These are phyloP conservation scores for Malus sieversii DNA, from an alignment of 306 rosid genomes.

Conservation along the genomic window DNA sequence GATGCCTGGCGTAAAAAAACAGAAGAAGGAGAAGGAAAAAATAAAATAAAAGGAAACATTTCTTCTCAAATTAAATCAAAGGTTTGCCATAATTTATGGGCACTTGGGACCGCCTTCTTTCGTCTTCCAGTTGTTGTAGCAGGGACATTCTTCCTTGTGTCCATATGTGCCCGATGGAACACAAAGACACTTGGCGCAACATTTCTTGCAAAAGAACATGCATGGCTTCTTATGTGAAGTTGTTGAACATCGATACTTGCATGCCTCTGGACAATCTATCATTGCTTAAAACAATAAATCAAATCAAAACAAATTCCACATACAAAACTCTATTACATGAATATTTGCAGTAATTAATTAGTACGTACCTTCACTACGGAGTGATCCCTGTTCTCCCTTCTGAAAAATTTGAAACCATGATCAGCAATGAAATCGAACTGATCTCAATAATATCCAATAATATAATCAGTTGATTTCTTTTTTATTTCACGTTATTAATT, in stretches of 20 bases:
- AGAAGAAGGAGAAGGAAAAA: too few species aligned
- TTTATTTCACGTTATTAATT: neutral
- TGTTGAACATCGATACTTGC: conserved; percentile 14
- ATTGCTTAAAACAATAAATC: too few species aligned
- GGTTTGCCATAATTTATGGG: neutral
- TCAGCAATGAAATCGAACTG: neutral
- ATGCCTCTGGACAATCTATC: neutral
- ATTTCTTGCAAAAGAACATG: conserved; percentile 23
- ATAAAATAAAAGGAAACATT: neutral
- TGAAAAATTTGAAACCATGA: neutral
- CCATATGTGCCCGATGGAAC: conserved; percentile 37
- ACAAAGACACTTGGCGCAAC: conserved; percentile 28
- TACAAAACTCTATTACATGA: too few species aligned
- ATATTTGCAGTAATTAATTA: too few species aligned
- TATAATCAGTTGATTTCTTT: too few species aligned
- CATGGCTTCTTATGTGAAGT: conserved; percentile 32
- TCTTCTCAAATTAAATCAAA: neutral
- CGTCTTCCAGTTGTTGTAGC: conserved; percentile 7
- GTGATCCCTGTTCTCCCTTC: neutral
- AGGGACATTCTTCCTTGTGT: conserved; percentile 30
- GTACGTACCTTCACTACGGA: neutral
- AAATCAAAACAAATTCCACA: too few species aligned
- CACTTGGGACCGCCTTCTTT: neutral
- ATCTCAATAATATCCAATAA: too few species aligned
- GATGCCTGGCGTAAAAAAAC: too few species aligned